Evolutionary conservation across 768 basidiomycete genomes (phyloP), one percentile per base, ranked within the genome.

Genomic region (Podaxis carcinomalis): DNA sequence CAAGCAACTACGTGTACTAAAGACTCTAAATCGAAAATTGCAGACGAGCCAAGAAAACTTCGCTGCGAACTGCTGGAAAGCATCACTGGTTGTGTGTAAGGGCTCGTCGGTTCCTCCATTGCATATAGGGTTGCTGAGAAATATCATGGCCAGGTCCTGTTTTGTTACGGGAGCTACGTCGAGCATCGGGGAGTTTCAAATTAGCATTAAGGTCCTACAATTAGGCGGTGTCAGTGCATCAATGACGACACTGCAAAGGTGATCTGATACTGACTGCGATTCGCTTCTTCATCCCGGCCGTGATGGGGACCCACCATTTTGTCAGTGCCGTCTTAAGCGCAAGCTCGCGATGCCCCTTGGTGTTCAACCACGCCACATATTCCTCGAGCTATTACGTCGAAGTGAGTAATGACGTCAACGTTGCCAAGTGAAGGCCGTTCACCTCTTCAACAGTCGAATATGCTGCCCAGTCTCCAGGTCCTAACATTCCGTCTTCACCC

Each of bases 391-490:
- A 70, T 23, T 40, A 64, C 49, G 27, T 54, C 35, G 57, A 19
- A 50, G 57, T 63, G 36, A 56, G 63, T 23, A 66, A 63, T 59
- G 57, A 59, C 35, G 28, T 14, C 51, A 53, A 32, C 47, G 57
- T 13, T 11, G 37, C 55, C 47, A 32, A 57, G 32, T 39, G 36
- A 32, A 52, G 36, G 42, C 35, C 58, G 72, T 84, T 61, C 65
- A 95, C 95, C 87, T 95, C 89, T 68, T 97, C 93, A 23, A 89
- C 71, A 62, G 91, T 88, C 53, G 90, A 86, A 73, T 92, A 96
- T 19, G 86, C 88, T n/a, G 85, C 95, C 96, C 96, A 99, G 66
- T 96, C 90, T 57, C 86, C 86, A 32, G 87, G 74, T 16, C 75
- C 81, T 46, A 98, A 77, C 68, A 88, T 79, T 7, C 87, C 88